These are phyloP conservation scores for Termitomyces sp. DNA, from an alignment of 768 basidiomycete species.

Conservation along the genomic window DNA sequence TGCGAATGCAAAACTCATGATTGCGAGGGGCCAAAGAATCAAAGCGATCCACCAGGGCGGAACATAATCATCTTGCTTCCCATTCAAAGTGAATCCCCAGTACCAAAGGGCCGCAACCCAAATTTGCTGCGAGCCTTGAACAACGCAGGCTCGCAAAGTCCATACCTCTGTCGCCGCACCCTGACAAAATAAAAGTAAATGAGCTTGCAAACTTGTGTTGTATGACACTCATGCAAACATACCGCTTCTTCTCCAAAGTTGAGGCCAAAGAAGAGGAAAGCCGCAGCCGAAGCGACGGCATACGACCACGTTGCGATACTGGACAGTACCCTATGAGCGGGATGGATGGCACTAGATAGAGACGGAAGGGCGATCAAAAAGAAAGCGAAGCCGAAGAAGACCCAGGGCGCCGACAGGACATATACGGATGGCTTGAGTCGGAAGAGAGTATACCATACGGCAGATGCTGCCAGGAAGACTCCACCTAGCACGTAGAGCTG, in stretches of 20 bases:
- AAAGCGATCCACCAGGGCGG: conserved; percentile 84
- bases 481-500: conserved; percentile 89
- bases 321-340: conserved; percentile 61
- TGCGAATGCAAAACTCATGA: conserved; percentile 69
- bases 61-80: conserved; percentile 39
- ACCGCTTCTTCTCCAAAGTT: conserved; percentile 98
- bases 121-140: conserved; percentile 92
- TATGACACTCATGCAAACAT: conserved; percentile 17
- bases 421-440: conserved; percentile 84
- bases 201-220: neutral
- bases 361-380: conserved; percentile 89
- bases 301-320: conserved; percentile 87
- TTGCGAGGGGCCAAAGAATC: conserved; percentile 76
- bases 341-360: conserved; percentile 49
- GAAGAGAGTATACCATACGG: conserved; percentile 89
- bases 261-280: conserved; percentile 90
- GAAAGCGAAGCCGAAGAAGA: conserved; percentile 89
- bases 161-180: conserved; percentile 95
- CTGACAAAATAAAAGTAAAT: conserved; percentile 25
- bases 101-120: conserved; percentile 97
- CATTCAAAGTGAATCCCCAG: conserved; percentile 82
- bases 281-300: conserved; percentile 87
- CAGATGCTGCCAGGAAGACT: conserved; percentile 80
- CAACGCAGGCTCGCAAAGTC: conserved; percentile 86
- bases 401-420: conserved; percentile 81